A percentile compares a stretch with the other conserved stretches of the same genome.
Conservation (phyloP, 352 stramenopile genomes). For the Thraustotheca clavata region DNA sequence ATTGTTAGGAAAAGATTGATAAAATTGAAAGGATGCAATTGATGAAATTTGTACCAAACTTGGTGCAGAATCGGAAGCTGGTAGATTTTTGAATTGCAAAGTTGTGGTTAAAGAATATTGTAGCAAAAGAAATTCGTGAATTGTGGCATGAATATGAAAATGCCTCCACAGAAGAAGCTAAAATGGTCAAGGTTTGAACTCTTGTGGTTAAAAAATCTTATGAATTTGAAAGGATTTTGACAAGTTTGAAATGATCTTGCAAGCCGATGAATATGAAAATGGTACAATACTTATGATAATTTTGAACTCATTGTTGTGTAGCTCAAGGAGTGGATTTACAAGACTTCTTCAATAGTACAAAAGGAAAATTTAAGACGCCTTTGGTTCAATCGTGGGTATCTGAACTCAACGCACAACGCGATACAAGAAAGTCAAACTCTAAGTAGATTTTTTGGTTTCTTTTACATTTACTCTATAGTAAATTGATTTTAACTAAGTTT, state of each 20-base stretch:
- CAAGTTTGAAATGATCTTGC: constrained; percentile 94
- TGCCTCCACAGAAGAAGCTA: constrained; percentile 65
- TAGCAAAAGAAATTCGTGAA: constrained; percentile 37
- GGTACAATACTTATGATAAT: constrained; percentile 31
- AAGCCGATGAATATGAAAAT: constrained; percentile 89
- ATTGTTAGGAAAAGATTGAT: not conserved
- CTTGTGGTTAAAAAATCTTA: not conserved
- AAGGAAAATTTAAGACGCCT: constrained; percentile 71
- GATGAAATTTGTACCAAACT: constrained; percentile 18
- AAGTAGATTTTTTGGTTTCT: not conserved
- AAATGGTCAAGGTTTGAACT: constrained; percentile 79
- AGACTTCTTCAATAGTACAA: constrained; percentile 77
- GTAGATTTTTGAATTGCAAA: too few species aligned
- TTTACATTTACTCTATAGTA: not conserved
- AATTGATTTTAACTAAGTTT: not conserved
- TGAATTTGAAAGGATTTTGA: constrained; percentile 75
- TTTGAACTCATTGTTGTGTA: constrained; percentile 17
- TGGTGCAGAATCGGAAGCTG: constrained; percentile 8
- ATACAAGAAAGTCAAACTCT: not conserved
- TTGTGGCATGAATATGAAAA: constrained; percentile 87
- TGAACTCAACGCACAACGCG: constrained; percentile 51
- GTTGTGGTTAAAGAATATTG: too few species aligned
- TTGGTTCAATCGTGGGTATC: constrained; percentile 69
- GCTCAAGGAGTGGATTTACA: constrained; percentile 49
- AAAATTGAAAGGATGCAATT: constrained; percentile 19